Conservation (phyloP, 805 yeast species). For the Ogataea corticis region DNA sequence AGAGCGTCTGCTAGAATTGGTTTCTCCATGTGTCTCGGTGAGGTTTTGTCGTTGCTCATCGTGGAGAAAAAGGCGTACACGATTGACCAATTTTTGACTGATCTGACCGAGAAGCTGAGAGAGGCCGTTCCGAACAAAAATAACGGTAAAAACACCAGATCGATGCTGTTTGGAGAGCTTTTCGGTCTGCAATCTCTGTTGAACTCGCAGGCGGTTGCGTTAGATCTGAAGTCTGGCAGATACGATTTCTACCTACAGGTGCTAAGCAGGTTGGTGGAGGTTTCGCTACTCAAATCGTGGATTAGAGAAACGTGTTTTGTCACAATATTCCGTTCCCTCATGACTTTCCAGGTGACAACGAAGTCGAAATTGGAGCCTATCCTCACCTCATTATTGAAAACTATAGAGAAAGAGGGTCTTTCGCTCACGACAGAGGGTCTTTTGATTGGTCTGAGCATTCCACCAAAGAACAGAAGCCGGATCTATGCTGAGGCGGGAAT, state of each 20-base stretch:
- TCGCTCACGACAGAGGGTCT: constrained; percentile 77
- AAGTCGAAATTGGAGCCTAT: constrained; percentile 14
- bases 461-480: constrained; percentile 27
- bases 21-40: constrained; percentile 83
- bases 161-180: constrained; percentile 75
- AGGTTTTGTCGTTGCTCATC: constrained; percentile 46
- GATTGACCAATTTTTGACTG: constrained; percentile 37
- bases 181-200: constrained; percentile 81
- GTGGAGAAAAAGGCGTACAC: constrained; percentile 35
- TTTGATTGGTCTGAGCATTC: constrained; percentile 63
- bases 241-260: constrained; percentile 40
- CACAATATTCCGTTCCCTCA: constrained; percentile 62
- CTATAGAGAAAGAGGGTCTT: constrained; percentile 53
- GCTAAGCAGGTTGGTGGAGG: constrained; percentile 48
- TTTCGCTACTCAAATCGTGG: constrained; percentile 76
- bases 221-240: constrained; percentile 20
- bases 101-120: constrained; percentile 38
- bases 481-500: constrained; percentile 23
- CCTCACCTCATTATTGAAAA: constrained; percentile 33
- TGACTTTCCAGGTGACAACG: constrained; percentile 23
- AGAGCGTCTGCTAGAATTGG: constrained; percentile 86
- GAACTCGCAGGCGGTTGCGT: constrained; percentile 46
- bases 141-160: constrained; percentile 84
- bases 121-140: constrained; percentile 40
- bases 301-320: constrained; percentile 77